These are phyloP conservation scores for Urochloa ruziziensis DNA, from an alignment of 176 grass and related monocot genomes.

Conservation along the genomic window DNA sequence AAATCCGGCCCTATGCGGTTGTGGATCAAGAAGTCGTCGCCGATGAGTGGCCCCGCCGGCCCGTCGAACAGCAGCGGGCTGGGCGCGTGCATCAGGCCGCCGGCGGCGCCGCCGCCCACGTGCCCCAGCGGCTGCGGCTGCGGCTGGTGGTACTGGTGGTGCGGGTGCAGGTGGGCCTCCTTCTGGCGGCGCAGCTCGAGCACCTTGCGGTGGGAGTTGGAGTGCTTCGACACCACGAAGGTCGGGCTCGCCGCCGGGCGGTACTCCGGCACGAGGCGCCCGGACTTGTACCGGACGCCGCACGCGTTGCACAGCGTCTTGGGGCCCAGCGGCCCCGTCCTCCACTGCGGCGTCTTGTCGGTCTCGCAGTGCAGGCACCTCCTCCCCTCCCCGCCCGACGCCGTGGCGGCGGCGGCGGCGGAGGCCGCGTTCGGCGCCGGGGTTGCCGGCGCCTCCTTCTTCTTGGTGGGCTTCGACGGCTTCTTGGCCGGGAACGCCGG, in stretches of 20 bases:
- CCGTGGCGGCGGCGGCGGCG: neutral
- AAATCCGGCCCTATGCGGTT: constrained; percentile 65
- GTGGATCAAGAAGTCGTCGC: constrained; percentile 67
- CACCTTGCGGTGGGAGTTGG: constrained; percentile 99
- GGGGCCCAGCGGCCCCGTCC: constrained; percentile 87
- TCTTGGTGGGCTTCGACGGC: constrained; percentile 52
- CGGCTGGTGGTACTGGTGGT: neutral
- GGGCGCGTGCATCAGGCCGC: constrained; percentile 27
- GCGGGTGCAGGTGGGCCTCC: constrained; percentile 44
- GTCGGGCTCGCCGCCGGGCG: constrained; percentile 91
- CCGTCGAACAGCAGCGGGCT: constrained; percentile 44
- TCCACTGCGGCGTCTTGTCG: constrained; percentile 98
- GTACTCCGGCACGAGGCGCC: constrained; percentile 93
- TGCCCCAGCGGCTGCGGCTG: constrained; percentile 26
- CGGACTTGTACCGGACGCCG: constrained; percentile 90
- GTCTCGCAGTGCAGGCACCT: constrained; percentile 92
- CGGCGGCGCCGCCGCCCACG: neutral
- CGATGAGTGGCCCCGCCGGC: constrained; percentile 31
- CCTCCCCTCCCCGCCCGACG: constrained; percentile 34
- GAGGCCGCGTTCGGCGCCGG: neutral
- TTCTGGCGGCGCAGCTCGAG: constrained; percentile 94
- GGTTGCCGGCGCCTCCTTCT: constrained; percentile 30
- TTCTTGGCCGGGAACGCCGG: constrained; percentile 42
- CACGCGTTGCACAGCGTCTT: constrained; percentile 99
- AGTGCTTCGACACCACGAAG: constrained; percentile 79